Evolutionary conservation across 2,329 filamentous ascomycete genomes (phyloP).

Genomic region (Mycogone perniciosa): DNA sequence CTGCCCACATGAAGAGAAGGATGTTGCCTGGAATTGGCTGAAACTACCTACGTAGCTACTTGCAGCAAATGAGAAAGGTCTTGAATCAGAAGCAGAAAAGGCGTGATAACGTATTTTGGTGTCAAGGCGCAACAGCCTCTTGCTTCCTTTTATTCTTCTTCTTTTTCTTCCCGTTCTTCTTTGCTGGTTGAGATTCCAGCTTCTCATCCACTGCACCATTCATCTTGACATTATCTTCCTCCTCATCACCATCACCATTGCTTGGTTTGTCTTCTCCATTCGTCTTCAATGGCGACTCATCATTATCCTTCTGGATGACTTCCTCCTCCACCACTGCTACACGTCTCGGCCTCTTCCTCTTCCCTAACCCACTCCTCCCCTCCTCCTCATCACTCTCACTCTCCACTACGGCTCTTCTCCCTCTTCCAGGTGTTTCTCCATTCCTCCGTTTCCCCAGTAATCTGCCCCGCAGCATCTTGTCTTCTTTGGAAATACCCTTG

Average conservation of each 20-base stretch:
- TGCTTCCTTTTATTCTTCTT: constrained; percentile 13
- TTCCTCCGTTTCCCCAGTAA: constrained; percentile 21
- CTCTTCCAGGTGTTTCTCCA: neutral
- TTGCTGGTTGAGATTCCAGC: no score
- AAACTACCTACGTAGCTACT: no score
- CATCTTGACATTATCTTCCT: constrained; percentile 1
- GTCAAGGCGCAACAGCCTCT: neutral
- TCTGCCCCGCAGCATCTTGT: constrained; percentile 27
- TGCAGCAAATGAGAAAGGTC: no score
- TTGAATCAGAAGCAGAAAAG: neutral
- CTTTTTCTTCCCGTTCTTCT: constrained; percentile 23
- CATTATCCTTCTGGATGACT: neutral
- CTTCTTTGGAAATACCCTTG: constrained; percentile 19
- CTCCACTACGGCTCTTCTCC: constrained; percentile 18
- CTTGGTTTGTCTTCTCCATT: neutral
- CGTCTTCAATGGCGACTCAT: neutral
- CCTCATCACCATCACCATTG: constrained; percentile 20
- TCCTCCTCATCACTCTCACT: constrained; percentile 32
- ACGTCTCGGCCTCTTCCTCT: constrained; percentile 27
- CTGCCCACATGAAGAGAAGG: no score
- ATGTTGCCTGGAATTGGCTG: no score
- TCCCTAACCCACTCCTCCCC: constrained; percentile 33
- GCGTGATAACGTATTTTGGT: neutral
- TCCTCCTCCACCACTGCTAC: constrained; percentile 10
- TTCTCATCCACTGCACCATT: neutral